Conservation (phyloP, 805 yeast species). For the Blastobotrys attinorum region DNA sequence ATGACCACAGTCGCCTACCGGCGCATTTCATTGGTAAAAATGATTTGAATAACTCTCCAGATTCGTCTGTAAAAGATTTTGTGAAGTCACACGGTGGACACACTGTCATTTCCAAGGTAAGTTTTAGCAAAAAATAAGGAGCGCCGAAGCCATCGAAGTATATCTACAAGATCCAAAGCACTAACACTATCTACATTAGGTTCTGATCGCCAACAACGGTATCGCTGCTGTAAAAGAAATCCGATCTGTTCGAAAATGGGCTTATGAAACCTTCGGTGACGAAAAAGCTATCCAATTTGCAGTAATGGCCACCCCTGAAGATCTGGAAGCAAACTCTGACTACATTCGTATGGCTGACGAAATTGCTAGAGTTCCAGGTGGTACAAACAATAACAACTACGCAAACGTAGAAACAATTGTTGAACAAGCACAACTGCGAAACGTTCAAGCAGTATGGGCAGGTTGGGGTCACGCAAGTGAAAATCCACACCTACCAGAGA, state of each 20-base stretch:
- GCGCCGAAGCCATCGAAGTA: neutral
- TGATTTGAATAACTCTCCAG: conserved; percentile 67
- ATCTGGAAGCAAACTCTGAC: conserved; percentile 92
- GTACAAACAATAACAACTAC: conserved; percentile 95
- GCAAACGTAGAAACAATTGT: conserved; percentile 97
- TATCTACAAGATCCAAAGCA: neutral
- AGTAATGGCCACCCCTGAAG: conserved; percentile 99
- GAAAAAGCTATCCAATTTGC: conserved; percentile 90
- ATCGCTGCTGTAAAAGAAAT: conserved; percentile 99
- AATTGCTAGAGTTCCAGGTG: conserved; percentile 97
- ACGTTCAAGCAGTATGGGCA: conserved; percentile 99
- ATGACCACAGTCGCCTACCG: conserved; percentile 39
- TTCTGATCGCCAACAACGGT: conserved; percentile 96
- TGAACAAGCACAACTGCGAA: conserved; percentile 92
- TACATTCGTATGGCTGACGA: conserved; percentile 99
- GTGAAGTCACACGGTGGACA: conserved; percentile 86
- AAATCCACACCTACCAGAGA: conserved; percentile 90
- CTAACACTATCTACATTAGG: conserved; percentile 23
- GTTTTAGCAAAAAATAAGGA: conserved; percentile 9
- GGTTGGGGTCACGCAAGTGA: conserved; percentile 99
- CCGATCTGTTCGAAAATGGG: conserved; percentile 96
- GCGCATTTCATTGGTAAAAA: conserved; percentile 76
- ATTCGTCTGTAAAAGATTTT: conserved; percentile 66
- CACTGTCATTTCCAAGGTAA: conserved; percentile 69
- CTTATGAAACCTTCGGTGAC: conserved; percentile 97